Percentiles rank a stretch among this genome's conserved stretches.
These are phyloP conservation scores for Corymbia citriodora DNA, from an alignment of 441 rosid species.

Conservation along the genomic window DNA sequence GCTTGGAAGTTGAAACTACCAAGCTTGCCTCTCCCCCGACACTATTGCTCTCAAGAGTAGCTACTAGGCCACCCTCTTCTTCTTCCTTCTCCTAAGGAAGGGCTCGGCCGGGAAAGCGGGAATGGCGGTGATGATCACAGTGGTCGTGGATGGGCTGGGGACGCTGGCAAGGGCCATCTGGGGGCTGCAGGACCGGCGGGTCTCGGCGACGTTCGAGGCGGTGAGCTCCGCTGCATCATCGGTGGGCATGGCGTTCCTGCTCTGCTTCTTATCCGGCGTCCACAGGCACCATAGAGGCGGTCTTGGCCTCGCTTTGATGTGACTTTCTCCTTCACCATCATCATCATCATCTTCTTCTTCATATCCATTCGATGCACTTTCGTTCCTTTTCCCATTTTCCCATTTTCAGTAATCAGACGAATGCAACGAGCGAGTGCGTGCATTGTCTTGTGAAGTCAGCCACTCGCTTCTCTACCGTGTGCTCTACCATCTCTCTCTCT, in stretches of 20 bases:
- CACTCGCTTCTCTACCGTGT: background rate
- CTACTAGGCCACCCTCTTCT: background rate
- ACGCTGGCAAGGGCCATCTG: conserved; percentile 17
- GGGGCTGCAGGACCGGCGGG: conserved; percentile 27
- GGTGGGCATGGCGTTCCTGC: conserved; percentile 23
- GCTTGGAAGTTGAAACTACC: background rate
- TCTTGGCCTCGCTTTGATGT: conserved; percentile 24
- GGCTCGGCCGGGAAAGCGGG: background rate
- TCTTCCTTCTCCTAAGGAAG: background rate
- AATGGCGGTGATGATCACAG: conserved; percentile 24
- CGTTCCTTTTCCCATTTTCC: background rate
- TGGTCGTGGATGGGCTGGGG: conserved; percentile 20
- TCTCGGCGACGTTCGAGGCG: conserved; percentile 17
- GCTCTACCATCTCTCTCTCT: background rate
- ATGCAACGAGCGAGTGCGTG: background rate
- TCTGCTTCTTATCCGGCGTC: conserved; percentile 26
- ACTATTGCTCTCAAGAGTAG: background rate
- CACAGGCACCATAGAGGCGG: conserved; percentile 19
- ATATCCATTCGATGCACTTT: background rate
- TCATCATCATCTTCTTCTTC: background rate
- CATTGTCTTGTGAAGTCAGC: background rate
- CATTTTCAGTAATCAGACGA: background rate
- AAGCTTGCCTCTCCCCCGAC: background rate
- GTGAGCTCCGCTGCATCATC: conserved; percentile 25
- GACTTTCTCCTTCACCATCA: background rate